Base-by-base conservation (phyloP, 345 rosid genomes). In the Syzygium jambos region DNA sequence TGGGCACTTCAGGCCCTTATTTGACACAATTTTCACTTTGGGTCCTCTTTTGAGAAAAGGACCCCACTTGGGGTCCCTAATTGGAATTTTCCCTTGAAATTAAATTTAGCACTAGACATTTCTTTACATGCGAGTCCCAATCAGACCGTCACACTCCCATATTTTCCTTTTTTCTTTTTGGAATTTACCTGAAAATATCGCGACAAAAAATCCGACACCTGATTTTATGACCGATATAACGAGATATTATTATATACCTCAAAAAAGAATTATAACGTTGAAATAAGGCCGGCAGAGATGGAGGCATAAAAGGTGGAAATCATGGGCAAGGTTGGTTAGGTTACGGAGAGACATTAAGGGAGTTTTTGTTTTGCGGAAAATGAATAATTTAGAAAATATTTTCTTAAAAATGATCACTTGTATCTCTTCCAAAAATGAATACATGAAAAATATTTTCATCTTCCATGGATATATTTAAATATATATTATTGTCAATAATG, bases 121-220 rank as follows among this genome's bases (percentile, higher is more conserved):
- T 65, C 43, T 65, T 65, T 30, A 65, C 43, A 65, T 65, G 41
- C 4, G 0, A 63, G 77, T 63, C 21, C 38, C 77, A 63, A 29
- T 63, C 29, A 14, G 6, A 0, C 38, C 34, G 14, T 63, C 77
- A 7, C 21, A 0, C 38, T 13, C 19, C 29, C 5, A 0, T 3
- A 6, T n/a, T 5, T 12, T 4, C 46, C 0, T 7, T 2, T 3
- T 0, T 61, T 5, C 1, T 1, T n/a, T 29, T n/a, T 14, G 77
- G 34, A 29, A 63, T 63, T 63, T 63, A 29, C 77, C 1, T 30
- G 78, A 11, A 65, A 29, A 65, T 65, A 65, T 30, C 19, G 11
- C 1, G 43, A 30, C 78, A 30, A 15, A 13, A 15, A 29, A 52
- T 52, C 54, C 19, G 16, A 52, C 54, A 52, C 3, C 21, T 15